phyloP scores from a whole-genome alignment of 2,329 filamentous ascomycete species.

The Aspergillus unguis region DNA sequence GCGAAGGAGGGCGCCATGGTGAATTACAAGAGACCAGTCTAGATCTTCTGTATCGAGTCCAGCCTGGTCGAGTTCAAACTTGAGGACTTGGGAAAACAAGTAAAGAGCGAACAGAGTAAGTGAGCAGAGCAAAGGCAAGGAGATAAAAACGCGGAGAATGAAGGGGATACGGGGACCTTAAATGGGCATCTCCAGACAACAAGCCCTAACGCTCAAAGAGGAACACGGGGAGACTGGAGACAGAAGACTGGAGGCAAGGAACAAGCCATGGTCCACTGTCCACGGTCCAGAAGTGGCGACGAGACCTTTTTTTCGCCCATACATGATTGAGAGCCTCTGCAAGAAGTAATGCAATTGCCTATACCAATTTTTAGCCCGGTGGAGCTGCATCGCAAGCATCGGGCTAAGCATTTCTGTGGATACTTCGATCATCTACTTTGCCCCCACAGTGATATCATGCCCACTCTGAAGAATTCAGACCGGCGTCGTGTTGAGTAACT shows the following conservation, averaged over 20 bases:
- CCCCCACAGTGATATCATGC: conserved; percentile 12
- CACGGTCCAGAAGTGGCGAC: conserved; percentile 8
- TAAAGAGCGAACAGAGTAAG: conserved; percentile 6
- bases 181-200: conserved; percentile 9
- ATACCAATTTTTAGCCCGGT: conserved; percentile 19
- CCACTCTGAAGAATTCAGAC: conserved; percentile 3
- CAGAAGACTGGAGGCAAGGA: background rate
- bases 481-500: background rate
- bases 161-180: background rate
- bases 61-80: background rate
- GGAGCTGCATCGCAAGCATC: conserved; percentile 29
- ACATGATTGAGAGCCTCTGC: background rate
- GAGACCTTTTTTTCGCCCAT: background rate
- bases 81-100: background rate
- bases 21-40: background rate
- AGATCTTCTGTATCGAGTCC: too few relatives aligned
- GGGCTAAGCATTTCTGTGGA: conserved; percentile 23
- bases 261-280: background rate
- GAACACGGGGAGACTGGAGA: conserved; percentile 24
- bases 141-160: conserved; percentile 18
- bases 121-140: conserved; percentile 6
- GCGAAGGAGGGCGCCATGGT: conserved; percentile 55
- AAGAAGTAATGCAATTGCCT: conserved; percentile 5
- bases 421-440: conserved; percentile 19
- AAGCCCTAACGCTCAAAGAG: background rate